Evolutionary conservation across 306 rosid genomes (phyloP).

Genomic region (Senna siamea): DNA sequence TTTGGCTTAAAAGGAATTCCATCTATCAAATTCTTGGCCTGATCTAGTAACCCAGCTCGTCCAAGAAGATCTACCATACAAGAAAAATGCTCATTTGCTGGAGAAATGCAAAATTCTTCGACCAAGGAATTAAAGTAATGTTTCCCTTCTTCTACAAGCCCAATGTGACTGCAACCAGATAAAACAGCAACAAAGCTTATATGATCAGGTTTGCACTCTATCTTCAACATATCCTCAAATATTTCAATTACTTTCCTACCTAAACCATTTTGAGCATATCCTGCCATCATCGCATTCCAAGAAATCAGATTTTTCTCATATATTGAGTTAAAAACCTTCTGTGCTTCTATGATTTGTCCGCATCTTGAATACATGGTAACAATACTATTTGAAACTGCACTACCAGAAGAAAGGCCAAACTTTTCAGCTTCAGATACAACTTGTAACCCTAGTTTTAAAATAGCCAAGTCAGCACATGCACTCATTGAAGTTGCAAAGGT

Average conservation of each 20-base stretch:
- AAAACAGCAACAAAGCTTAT: slow-evolving; percentile 51
- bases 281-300: too few species aligned
- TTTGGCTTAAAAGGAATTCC: slow-evolving; percentile 50
- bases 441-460: slow-evolving; percentile 55
- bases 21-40: slow-evolving; percentile 51
- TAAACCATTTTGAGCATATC: slow-evolving; percentile 56
- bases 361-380: slow-evolving; percentile 57
- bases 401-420: slow-evolving; percentile 44
- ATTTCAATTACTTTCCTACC: slow-evolving; percentile 48
- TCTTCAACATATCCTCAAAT: slow-evolving; percentile 48
- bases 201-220: slow-evolving; percentile 45
- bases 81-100: slow-evolving; percentile 52
- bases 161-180: slow-evolving; percentile 56
- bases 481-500: too few species aligned
- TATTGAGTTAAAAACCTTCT: slow-evolving; percentile 40
- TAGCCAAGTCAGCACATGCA: too few species aligned
- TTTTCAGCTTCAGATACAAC: slow-evolving; percentile 50
- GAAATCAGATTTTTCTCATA: slow-evolving; percentile 35
- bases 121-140: slow-evolving; percentile 50
- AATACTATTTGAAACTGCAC: slow-evolving; percentile 47
- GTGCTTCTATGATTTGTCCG: slow-evolving; percentile 49
- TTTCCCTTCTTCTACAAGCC: slow-evolving; percentile 50
- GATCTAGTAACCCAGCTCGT: slow-evolving; percentile 50
- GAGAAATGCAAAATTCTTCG: too few species aligned
- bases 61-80: slow-evolving; percentile 61